Base-by-base conservation (phyloP, 352 stramenopile species). In the Phytopythium chamaehyphon region DNA sequence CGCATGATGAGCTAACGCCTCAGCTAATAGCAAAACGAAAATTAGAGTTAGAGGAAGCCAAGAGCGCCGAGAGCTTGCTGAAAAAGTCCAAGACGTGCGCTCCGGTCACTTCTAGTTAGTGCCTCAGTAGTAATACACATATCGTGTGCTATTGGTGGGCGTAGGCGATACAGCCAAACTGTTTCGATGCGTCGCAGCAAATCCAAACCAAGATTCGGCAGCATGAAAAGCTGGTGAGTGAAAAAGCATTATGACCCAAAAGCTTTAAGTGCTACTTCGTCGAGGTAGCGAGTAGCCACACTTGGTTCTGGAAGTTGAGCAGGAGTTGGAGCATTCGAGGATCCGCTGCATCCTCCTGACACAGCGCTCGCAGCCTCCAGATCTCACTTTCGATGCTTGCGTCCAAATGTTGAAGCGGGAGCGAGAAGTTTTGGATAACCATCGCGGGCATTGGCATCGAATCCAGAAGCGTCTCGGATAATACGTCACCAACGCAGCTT, bases 11-110 rank as follows among this genome's bases (percentile, higher is more conserved):
- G 21, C 52, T 51, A 26, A 45, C 62, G 45, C 54, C 51, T 1
- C 50, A 65, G 43, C 59, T 71, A 18, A 40, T 68, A 48, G 49
- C 69, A 21, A 90, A 90, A 57, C 73, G 78, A 40, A 85, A 88
- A 59, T 67, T 86, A 59, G 71, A 76, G 23, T 55, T 86, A 55
- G 65, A 75, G n/a, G 76, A 75, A 59, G 55, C 54, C 24, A 39
- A 64, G 48, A 63, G 63, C n/a, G 66, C 78, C 14, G 75, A 86
- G 43, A 78, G 69, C 61, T 56, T 87, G 47, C 62, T 90, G 18
- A 90, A 90, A 48, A 90, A 90, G 58, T 51, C 73, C 18, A 90
- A 90, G 54, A 66, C 78, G 40, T 84, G 64, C 61, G 84, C 75
- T 52, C 73, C 78, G 12, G 81, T 89, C 57, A 86, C 75, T 54